These are phyloP conservation scores for Neltuma alba DNA, from an alignment of 306 rosid species.

Conservation along the genomic window DNA sequence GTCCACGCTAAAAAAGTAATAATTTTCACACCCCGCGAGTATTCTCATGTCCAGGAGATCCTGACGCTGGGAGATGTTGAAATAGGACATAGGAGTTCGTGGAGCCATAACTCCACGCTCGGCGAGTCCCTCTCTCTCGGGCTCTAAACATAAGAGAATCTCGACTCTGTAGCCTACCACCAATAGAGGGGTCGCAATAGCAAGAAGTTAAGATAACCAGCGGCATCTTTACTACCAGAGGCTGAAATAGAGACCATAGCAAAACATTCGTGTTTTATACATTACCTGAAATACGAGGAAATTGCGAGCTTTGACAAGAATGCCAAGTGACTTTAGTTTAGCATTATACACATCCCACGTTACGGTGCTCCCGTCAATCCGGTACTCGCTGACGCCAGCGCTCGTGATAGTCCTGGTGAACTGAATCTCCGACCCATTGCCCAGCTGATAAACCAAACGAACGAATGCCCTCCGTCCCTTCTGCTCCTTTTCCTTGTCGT, in stretches of 20 bases:
- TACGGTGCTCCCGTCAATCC: conserved; percentile 67
- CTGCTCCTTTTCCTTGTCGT: conserved; percentile 91
- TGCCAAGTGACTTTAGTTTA: conserved; percentile 79
- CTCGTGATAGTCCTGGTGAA: conserved; percentile 81
- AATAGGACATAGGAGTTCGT: not conserved
- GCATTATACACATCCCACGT: conserved; percentile 78
- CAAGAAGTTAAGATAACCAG: not conserved
- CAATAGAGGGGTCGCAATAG: not conserved
- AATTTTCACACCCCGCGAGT: not conserved
- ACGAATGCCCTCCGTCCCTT: conserved; percentile 87
- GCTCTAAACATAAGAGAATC: not conserved
- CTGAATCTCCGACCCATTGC: conserved; percentile 69
- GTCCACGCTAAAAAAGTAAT: not conserved
- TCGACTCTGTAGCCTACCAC: not conserved
- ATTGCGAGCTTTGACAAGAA: conserved; percentile 97
- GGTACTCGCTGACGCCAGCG: conserved; percentile 88
- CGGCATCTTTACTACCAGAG: not conserved
- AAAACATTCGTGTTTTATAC: not conserved
- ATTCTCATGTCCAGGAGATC: not conserved
- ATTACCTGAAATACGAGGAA: conserved; percentile 95
- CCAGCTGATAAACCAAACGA: conserved; percentile 78
- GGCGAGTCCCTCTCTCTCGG: not conserved
- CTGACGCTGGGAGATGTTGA: not conserved
- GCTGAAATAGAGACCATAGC: conserved; percentile 1
- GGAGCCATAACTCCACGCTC: not conserved